A percentile compares a stretch with the other conserved stretches of the same genome.
These are phyloP conservation scores for Fragilariopsis cylindrus DNA, from an alignment of 108 stramenopile species.

Conservation along the genomic window DNA sequence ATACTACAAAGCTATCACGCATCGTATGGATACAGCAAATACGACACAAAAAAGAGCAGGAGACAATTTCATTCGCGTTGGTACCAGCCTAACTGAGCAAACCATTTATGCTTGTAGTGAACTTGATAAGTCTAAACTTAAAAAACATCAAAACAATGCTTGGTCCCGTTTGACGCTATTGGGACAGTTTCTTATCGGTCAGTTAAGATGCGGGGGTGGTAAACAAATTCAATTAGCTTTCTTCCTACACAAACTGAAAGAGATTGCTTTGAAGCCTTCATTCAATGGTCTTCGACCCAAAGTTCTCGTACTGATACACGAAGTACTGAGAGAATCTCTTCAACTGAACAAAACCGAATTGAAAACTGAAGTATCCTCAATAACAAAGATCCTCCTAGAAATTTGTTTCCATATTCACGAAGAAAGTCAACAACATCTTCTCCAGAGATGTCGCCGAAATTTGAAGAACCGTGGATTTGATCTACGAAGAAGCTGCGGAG, in stretches of 20 bases:
- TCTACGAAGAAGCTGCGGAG: conserved; percentile 8
- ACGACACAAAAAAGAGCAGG: not conserved
- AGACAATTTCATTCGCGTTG: conserved; percentile 27
- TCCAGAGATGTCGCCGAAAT: not conserved
- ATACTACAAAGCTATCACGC: conserved; percentile 7
- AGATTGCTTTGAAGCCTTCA: conserved; percentile 20
- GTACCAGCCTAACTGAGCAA: conserved; percentile 59
- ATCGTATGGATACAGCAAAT: not conserved
- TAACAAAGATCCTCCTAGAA: conserved; percentile 24
- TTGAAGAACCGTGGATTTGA: not conserved
- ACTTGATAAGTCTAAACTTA: conserved; percentile 15
- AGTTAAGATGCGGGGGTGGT: conserved; percentile 23
- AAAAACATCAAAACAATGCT: conserved; percentile 9
- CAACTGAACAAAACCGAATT: conserved; percentile 19
- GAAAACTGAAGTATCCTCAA: conserved; percentile 7
- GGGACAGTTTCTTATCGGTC: conserved; percentile 41
- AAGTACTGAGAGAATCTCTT: conserved; percentile 6
- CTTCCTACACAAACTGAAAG: conserved; percentile 50
- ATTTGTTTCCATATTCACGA: conserved; percentile 31
- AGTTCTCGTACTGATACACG: conserved; percentile 3
- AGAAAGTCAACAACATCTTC: conserved; percentile 20
- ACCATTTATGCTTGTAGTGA: conserved; percentile 38
- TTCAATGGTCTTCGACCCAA: conserved; percentile 31
- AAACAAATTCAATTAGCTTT: conserved; percentile 48
- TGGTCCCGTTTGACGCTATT: conserved; percentile 44